phyloP scores from a whole-genome alignment of 805 yeast genomes.

The Saccharomycopsis synnaedendra region DNA sequence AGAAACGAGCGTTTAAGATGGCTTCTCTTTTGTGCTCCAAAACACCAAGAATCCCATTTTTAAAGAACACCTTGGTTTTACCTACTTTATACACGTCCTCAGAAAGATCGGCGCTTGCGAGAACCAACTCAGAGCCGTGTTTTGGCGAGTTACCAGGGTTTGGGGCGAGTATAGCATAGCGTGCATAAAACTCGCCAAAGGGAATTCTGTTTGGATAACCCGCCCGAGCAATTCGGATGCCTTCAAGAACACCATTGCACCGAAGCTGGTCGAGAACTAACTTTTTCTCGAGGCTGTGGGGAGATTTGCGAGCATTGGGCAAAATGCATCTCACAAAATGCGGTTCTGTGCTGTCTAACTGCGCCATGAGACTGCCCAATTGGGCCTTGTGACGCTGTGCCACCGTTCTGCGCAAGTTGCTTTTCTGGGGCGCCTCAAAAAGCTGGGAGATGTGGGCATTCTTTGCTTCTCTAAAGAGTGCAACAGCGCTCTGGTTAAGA shows the following conservation, averaged over 20 bases:
- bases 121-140: slow-evolving; percentile 56
- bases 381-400: slow-evolving; percentile 88
- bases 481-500: slow-evolving; percentile 61
- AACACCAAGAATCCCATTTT: slow-evolving; percentile 92
- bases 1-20: slow-evolving; percentile 41
- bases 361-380: slow-evolving; percentile 55
- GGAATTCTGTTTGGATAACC: slow-evolving; percentile 92
- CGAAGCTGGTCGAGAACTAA: slow-evolving; percentile 81
- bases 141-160: slow-evolving; percentile 30
- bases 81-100: slow-evolving; percentile 83
- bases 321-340: slow-evolving; percentile 94
- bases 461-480: slow-evolving; percentile 44
- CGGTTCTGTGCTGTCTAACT: slow-evolving; percentile 74
- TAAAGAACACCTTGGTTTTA: slow-evolving; percentile 85
- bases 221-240: slow-evolving; percentile 91
- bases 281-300: slow-evolving; percentile 59
- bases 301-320: slow-evolving; percentile 69
- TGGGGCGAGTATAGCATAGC: slow-evolving; percentile 62
- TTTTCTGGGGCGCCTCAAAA: slow-evolving; percentile 30
- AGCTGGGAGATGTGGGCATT: slow-evolving; percentile 45
- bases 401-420: slow-evolving; percentile 53
- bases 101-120: slow-evolving; percentile 54
- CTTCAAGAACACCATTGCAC: slow-evolving; percentile 97
- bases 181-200: slow-evolving; percentile 64
- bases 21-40: slow-evolving; percentile 71